Evolutionary conservation across 139 green algal genomes (phyloP).

Genomic region (Diplosphaera chodatii): DNA sequence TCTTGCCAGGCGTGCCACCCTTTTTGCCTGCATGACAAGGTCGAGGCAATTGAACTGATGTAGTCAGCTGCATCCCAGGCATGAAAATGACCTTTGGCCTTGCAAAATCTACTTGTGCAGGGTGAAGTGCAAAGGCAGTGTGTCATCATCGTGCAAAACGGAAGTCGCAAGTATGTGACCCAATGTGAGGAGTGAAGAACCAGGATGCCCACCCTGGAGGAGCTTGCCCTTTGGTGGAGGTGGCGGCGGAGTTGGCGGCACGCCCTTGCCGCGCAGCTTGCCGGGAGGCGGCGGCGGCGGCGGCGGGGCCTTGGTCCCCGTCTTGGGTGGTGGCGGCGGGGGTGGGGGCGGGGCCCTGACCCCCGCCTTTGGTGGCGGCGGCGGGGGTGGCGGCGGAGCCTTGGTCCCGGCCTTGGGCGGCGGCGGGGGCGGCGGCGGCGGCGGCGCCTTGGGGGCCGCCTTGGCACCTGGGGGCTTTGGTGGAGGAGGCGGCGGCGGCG

Average conservation of each 20-base stretch:
- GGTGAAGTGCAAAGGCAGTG: too few relatives aligned
- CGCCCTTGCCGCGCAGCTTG: slow-evolving; percentile 22
- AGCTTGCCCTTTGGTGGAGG: slow-evolving; percentile 26
- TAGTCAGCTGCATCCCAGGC: too few relatives aligned
- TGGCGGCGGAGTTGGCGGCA: slow-evolving; percentile 32
- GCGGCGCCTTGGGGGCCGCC: slow-evolving; percentile 1
- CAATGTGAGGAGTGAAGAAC: too few relatives aligned
- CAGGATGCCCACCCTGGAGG: not conserved
- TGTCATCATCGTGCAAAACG: too few relatives aligned
- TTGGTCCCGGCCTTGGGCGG: slow-evolving; percentile 23
- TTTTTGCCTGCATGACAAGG: not conserved
- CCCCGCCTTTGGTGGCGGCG: slow-evolving; percentile 15
- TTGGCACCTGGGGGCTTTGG: not conserved
- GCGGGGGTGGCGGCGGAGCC: slow-evolving; percentile 20
- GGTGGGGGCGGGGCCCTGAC: slow-evolving; percentile 4
- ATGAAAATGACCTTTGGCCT: too few relatives aligned
- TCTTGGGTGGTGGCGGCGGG: slow-evolving; percentile 27
- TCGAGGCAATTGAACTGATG: too few relatives aligned
- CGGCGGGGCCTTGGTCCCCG: slow-evolving; percentile 8
- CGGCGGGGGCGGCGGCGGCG: slow-evolving; percentile 20
- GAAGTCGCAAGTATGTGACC: too few relatives aligned
- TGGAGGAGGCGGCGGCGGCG: not conserved
- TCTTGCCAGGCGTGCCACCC: not conserved
- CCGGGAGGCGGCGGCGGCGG: slow-evolving; percentile 25
- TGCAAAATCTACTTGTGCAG: too few relatives aligned